Base-by-base conservation (phyloP, 2,329 filamentous ascomycete species). In the Ceratocystis cubensis region DNA sequence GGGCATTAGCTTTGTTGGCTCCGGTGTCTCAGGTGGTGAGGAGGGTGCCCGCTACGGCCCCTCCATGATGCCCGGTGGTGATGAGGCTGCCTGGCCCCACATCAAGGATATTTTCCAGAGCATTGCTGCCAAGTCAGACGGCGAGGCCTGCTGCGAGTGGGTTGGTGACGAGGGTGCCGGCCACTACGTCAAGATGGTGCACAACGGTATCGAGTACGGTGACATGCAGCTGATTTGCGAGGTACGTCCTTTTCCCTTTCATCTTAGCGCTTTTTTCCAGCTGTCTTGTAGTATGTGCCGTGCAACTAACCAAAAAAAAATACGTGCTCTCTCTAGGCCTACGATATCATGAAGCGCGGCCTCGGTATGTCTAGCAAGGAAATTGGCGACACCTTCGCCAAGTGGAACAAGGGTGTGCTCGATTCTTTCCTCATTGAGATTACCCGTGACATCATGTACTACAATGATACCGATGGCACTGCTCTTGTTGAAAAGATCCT, bases 141-240 rank as follows among this genome's bases (percentile, higher is more conserved):
- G 87, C 74, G 94, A 99, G 84, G 81, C 94, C 71, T 99, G 94
- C 87, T 99, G 94, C 77, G 94, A 99, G 80, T 99, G 94, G 94
- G 94, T 99, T 74, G 94, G 94, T 82, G 94, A 97, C 80, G 91
- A 97, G 79, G 94, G 94, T 86, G 90, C 94, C 80, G 94, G 94
- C 74, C 94, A 99, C 87, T 99, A 96, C 84, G 93, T 99, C 83
- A 99, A 99, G 89, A 99, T 99, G 94, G 94, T 99, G 70, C 94
- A 99, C 88, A 99, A 99, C 81, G 94, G 94, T 85, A 99, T 99
- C 74, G 94, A 99, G 82, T 99, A 99, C 78, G 94, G 94, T 86
- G 94, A 99, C 82, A 99, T 99, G 94, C 94, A 99, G 84, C 85
- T 99, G 75, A 99, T 99, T 78, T 95, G 88, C 80, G 94, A 99